A percentile compares a stretch with the other conserved stretches of the same genome.
Conservation (phyloP, 192 early-diverging fungal genomes). For the Coemansia aciculifera region DNA sequence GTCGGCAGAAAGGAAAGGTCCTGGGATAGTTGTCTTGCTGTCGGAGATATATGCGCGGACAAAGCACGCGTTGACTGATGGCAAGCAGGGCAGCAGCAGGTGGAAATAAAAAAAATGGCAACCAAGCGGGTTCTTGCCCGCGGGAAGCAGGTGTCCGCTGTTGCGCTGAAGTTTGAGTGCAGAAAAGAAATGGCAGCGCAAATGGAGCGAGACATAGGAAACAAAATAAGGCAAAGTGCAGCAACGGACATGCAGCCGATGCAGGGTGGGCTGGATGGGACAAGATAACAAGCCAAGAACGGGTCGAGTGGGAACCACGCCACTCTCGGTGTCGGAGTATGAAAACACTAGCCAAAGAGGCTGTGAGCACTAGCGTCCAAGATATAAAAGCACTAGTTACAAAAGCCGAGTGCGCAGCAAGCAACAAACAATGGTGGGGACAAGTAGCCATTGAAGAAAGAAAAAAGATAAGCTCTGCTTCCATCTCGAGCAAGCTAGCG, state of each 20-base stretch:
- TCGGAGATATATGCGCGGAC: constrained; percentile 3
- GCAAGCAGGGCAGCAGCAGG: neutral
- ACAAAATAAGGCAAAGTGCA: neutral
- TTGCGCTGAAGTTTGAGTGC: neutral
- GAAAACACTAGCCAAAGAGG: neutral
- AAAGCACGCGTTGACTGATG: constrained; percentile 4
- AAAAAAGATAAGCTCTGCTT: neutral
- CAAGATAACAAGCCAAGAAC: neutral
- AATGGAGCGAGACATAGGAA: neutral
- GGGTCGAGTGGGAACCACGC: neutral
- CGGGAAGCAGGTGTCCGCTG: neutral
- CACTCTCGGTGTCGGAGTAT: neutral
- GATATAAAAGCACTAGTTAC: neutral
- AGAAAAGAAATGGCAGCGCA: neutral
- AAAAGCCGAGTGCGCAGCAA: neutral
- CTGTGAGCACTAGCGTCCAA: neutral
- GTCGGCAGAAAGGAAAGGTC: constrained; percentile 1
- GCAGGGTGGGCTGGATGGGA: constrained; percentile 5
- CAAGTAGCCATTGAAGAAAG: neutral
- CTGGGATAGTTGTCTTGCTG: neutral
- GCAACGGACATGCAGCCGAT: constrained; percentile 9
- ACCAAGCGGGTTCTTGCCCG: neutral
- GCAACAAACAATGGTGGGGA: neutral
- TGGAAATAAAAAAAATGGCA: neutral
- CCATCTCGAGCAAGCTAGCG: neutral